These are phyloP conservation scores for Diaporthe sp. DNA, from an alignment of 2,329 filamentous ascomycete genomes.

Conservation along the genomic window DNA sequence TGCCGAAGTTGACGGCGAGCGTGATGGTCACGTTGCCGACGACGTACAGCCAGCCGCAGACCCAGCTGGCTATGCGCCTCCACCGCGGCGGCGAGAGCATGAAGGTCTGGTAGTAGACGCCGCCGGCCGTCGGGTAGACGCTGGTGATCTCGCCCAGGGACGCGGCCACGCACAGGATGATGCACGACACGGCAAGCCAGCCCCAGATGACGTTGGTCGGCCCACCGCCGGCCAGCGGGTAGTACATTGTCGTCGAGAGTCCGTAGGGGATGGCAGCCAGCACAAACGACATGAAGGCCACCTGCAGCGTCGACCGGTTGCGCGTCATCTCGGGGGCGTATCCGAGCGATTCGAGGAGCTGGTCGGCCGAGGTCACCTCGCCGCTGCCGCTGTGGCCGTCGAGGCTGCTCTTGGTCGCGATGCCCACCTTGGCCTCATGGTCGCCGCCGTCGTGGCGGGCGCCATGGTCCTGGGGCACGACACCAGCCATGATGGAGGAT, in stretches of 20 bases:
- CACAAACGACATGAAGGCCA: constrained; percentile 83
- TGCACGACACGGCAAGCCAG: constrained; percentile 76
- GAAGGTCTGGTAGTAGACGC: constrained; percentile 84
- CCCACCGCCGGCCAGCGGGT: constrained; percentile 76
- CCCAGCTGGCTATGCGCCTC: constrained; percentile 76
- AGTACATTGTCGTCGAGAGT: constrained; percentile 77
- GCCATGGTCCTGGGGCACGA: constrained; percentile 37
- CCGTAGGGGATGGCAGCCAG: constrained; percentile 82
- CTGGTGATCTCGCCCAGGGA: constrained; percentile 82
- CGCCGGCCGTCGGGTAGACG: constrained; percentile 82
- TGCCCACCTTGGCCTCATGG: constrained; percentile 30
- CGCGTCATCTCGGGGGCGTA: constrained; percentile 76
- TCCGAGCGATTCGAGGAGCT: constrained; percentile 73
- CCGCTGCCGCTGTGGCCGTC: constrained; percentile 44
- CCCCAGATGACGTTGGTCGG: constrained; percentile 81
- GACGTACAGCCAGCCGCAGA: constrained; percentile 82
- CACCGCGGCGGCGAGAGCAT: constrained; percentile 75
- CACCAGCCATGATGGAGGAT: constrained; percentile 33
- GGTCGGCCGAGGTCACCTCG: constrained; percentile 66
- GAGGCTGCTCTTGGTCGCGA: constrained; percentile 30
- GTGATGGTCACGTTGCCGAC: constrained; percentile 88
- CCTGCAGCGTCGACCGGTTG: constrained; percentile 76
- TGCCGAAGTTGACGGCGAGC: constrained; percentile 85
- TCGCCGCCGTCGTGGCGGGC: constrained; percentile 19
- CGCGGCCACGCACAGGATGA: constrained; percentile 78